phyloP scores from a whole-genome alignment of 169 alveolate genomes.

The Babesia ovis region DNA sequence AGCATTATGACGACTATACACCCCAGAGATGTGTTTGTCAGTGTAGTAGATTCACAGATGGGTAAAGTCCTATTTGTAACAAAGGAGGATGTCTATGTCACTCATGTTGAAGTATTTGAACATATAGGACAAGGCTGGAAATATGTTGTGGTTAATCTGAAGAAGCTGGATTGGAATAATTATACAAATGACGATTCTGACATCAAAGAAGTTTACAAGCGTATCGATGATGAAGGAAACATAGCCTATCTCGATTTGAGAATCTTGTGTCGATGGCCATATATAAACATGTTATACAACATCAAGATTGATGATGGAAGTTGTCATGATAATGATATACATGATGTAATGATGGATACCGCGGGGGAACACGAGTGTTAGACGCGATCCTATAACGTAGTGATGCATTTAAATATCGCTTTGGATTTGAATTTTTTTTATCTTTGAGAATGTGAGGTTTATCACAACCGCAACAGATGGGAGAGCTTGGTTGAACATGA shows the following conservation, averaged over 20 bases:
- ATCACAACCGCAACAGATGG: too few relatives aligned
- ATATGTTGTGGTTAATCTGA: slow-evolving; percentile 1
- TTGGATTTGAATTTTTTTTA: too few relatives aligned
- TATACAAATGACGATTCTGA: not conserved
- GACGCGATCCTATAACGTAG: too few relatives aligned
- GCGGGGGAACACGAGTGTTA: too few relatives aligned
- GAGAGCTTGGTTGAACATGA: too few relatives aligned
- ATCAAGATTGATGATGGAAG: not conserved
- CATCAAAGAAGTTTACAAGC: not conserved
- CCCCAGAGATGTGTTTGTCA: not conserved
- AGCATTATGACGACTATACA: not conserved
- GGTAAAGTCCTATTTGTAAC: not conserved
- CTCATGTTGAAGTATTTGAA: slow-evolving; percentile 10
- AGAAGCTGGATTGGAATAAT: too few relatives aligned
- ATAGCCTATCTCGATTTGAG: not conserved
- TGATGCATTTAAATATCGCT: too few relatives aligned
- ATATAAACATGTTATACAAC: not conserved
- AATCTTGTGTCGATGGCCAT: not conserved
- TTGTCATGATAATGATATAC: not conserved
- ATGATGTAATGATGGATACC: not conserved
- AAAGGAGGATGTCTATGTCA: not conserved
- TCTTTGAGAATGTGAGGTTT: too few relatives aligned
- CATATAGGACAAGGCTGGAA: slow-evolving; percentile 9
- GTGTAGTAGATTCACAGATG: not conserved
- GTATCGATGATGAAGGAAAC: not conserved